Evolutionary conservation across 768 basidiomycete species (phyloP).

Genomic region (Naganishia vishniacii): DNA sequence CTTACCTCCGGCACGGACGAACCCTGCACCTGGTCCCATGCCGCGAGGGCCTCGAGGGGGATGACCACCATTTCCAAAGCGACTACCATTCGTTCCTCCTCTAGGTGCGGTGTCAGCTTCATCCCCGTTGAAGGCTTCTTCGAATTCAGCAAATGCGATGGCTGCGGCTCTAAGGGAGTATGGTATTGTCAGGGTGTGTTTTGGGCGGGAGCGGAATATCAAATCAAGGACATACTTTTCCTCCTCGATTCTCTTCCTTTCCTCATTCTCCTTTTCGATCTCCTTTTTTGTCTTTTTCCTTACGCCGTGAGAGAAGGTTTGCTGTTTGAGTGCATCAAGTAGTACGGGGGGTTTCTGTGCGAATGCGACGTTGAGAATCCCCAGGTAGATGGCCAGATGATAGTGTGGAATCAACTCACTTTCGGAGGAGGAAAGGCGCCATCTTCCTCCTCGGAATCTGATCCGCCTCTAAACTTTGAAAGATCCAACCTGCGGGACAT

Average conservation of each 20-base stretch:
- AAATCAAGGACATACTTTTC: constrained; percentile 34
- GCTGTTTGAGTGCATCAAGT: constrained; percentile 76
- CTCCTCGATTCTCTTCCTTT: constrained; percentile 65
- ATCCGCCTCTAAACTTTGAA: constrained; percentile 43
- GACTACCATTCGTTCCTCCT: constrained; percentile 19
- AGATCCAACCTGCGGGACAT: constrained; percentile 46
- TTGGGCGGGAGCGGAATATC: neutral
- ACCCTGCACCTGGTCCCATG: constrained; percentile 38
- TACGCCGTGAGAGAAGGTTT: constrained; percentile 75
- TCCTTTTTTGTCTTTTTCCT: constrained; percentile 84
- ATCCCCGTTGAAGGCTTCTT: constrained; percentile 41
- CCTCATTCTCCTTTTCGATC: constrained; percentile 86
- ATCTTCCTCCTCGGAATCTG: constrained; percentile 44
- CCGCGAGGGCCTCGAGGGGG: constrained; percentile 16
- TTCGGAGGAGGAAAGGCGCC: constrained; percentile 36
- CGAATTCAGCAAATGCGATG: constrained; percentile 47
- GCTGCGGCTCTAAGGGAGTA: constrained; percentile 30
- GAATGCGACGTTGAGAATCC: constrained; percentile 33
- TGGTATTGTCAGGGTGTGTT: neutral
- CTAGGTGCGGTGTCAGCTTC: constrained; percentile 21
- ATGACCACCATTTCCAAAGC: constrained; percentile 14
- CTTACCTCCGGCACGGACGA: constrained; percentile 47
- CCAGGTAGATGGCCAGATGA: too few relatives aligned
- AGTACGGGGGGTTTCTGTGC: constrained; percentile 54
- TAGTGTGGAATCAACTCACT: constrained; percentile 26